Conservation (phyloP, 148 eudicot species). For the Dianthus caryophyllus region DNA sequence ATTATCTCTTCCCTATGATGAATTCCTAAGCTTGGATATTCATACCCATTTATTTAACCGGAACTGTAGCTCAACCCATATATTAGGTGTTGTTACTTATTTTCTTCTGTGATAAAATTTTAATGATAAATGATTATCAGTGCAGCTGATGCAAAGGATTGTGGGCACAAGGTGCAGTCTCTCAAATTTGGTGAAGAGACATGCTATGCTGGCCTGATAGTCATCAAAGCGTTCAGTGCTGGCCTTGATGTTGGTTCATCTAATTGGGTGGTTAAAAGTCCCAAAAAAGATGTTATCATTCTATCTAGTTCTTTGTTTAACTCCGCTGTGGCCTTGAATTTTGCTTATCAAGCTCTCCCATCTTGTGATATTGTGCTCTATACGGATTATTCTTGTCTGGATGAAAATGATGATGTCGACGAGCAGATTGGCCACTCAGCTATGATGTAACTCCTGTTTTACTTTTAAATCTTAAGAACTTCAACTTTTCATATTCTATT, state of each 20-base stretch:
- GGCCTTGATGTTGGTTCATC: conserved; percentile 87
- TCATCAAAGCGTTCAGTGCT: conserved; percentile 69
- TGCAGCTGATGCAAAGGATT: conserved; percentile 73
- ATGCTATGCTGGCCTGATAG: conserved; percentile 70
- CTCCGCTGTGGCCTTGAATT: conserved; percentile 55
- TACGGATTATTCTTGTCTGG: conserved; percentile 53
- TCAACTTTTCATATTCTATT: neutral
- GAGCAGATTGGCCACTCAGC: conserved; percentile 29
- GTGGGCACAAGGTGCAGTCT: conserved; percentile 58
- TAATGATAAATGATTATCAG: conserved; percentile 38
- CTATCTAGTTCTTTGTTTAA: conserved; percentile 51
- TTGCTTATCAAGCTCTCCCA: conserved; percentile 63
- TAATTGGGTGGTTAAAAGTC: conserved; percentile 70
- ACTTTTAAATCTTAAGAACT: neutral
- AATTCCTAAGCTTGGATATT: neutral
- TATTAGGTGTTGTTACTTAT: neutral
- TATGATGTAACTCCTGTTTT: conserved; percentile 15
- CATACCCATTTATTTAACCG: neutral
- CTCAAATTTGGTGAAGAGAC: conserved; percentile 79
- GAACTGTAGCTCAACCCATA: neutral
- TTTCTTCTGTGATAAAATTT: neutral
- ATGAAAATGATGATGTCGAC: conserved; percentile 28
- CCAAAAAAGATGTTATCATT: conserved; percentile 45
- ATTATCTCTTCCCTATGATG: neutral
- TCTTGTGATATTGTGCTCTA: conserved; percentile 52